Evolutionary conservation across 176 grass and related monocot species (phyloP).

Genomic region (Avena insularis): DNA sequence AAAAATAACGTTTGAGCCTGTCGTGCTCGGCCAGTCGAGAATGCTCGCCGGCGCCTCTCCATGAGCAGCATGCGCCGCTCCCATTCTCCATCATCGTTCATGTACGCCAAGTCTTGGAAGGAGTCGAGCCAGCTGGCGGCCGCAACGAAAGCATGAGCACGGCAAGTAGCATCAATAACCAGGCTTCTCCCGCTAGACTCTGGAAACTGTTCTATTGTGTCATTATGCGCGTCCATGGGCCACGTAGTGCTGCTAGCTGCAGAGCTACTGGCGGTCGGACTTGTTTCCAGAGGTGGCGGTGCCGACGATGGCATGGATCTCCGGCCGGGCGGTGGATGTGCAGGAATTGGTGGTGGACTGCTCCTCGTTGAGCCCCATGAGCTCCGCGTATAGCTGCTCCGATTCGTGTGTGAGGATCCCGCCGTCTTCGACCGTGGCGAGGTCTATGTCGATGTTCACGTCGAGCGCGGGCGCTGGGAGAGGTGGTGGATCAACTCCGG

Average conservation of each 20-base stretch:
- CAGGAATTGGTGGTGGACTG: neutral
- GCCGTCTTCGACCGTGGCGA: neutral
- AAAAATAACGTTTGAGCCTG: too few species aligned
- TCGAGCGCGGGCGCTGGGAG: neutral
- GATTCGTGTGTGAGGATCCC: slow-evolving; percentile 41
- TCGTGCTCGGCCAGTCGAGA: too few species aligned
- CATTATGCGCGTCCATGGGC: neutral
- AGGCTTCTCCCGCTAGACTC: slow-evolving; percentile 20
- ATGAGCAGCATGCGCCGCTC: too few species aligned
- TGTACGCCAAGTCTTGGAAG: too few species aligned
- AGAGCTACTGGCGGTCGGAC: neutral
- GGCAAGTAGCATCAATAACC: neutral
- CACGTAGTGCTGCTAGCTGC: slow-evolving; percentile 15
- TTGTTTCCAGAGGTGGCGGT: neutral
- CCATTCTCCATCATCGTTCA: too few species aligned
- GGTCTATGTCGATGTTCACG: neutral
- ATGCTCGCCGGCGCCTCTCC: too few species aligned
- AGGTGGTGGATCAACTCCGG: neutral
- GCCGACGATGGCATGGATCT: neutral
- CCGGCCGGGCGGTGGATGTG: too few species aligned
- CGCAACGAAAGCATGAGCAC: slow-evolving; percentile 28
- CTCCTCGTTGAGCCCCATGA: slow-evolving; percentile 47
- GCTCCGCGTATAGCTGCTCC: slow-evolving; percentile 56
- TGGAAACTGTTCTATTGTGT: neutral
- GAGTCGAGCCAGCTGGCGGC: too few species aligned